Evolutionary conservation across 164 flowering plant species (phyloP).

Genomic region (Tinospora cordifolia): DNA sequence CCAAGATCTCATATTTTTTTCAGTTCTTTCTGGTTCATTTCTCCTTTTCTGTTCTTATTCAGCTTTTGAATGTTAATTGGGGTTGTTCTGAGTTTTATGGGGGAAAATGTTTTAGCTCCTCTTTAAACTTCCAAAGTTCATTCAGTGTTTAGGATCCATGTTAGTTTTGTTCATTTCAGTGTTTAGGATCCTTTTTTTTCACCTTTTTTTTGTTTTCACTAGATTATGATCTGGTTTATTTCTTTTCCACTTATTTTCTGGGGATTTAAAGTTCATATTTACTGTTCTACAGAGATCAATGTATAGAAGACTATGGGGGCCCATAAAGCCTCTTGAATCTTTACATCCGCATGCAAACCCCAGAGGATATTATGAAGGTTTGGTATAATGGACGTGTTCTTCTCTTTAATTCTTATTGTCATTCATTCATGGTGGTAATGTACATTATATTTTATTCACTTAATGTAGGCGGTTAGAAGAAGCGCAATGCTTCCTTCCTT

Average conservation of each 20-base stretch:
- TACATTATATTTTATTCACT: neutral
- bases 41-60: neutral
- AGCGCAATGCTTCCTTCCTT: too few species aligned
- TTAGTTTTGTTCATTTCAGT: neutral
- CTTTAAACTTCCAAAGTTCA: neutral
- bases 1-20: conserved; percentile 18
- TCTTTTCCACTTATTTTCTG: neutral
- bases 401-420: neutral
- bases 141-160: neutral
- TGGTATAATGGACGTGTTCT: conserved; percentile 12
- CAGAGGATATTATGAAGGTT: conserved; percentile 61
- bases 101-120: neutral
- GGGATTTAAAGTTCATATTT: neutral
- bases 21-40: too few species aligned
- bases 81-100: neutral
- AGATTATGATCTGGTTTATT: too few species aligned
- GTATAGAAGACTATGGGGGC: conserved; percentile 77
- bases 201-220: too few species aligned
- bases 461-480: neutral
- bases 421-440: neutral
- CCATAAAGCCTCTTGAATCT: conserved; percentile 35
- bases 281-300: conserved; percentile 37
- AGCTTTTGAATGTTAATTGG: neutral
- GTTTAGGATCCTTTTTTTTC: neutral
- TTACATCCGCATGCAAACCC: conserved; percentile 23